Evolutionary conservation across 2,329 filamentous ascomycete genomes (phyloP).

Genomic region (Parastagonospora nodorum): DNA sequence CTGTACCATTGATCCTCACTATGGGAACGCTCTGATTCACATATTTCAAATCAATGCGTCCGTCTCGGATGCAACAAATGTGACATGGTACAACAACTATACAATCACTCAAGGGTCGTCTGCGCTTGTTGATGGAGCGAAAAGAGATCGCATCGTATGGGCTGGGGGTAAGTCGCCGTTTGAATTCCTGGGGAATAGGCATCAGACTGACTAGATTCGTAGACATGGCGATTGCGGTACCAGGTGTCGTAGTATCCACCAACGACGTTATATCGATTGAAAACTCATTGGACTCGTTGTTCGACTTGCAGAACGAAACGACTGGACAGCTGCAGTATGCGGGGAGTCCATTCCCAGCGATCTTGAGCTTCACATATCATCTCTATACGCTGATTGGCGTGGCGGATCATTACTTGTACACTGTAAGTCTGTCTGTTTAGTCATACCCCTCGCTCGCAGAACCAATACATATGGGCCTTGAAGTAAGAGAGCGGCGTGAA

Average conservation of each 20-base stretch:
- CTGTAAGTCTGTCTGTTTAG: conserved; percentile 20
- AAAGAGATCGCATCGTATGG: conserved; percentile 65
- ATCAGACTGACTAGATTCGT: not conserved
- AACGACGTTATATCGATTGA: conserved; percentile 58
- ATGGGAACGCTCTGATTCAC: conserved; percentile 45
- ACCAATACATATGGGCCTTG: not conserved
- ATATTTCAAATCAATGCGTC: conserved; percentile 34
- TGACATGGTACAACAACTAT: conserved; percentile 49
- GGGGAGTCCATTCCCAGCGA: conserved; percentile 50
- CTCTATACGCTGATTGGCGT: conserved; percentile 55
- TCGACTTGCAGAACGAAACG: conserved; percentile 49
- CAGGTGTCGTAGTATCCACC: conserved; percentile 60
- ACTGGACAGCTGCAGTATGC: conserved; percentile 58
- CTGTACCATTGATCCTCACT: conserved; percentile 44
- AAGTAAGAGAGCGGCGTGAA: no score
- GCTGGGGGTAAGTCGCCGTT: conserved; percentile 49
- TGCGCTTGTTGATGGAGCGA: conserved; percentile 59
- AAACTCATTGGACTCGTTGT: conserved; percentile 57
- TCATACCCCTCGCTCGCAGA: no score
- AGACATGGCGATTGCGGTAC: conserved; percentile 64
- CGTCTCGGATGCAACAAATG: conserved; percentile 36
- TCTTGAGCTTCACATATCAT: conserved; percentile 61
- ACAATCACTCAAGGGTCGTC: conserved; percentile 49
- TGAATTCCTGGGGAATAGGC: not conserved
- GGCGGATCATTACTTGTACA: conserved; percentile 52